A percentile compares a stretch with the other conserved stretches of the same genome.
These are phyloP conservation scores for Agapanthus africanus DNA, from an alignment of 106 monocot genomes.

Conservation along the genomic window DNA sequence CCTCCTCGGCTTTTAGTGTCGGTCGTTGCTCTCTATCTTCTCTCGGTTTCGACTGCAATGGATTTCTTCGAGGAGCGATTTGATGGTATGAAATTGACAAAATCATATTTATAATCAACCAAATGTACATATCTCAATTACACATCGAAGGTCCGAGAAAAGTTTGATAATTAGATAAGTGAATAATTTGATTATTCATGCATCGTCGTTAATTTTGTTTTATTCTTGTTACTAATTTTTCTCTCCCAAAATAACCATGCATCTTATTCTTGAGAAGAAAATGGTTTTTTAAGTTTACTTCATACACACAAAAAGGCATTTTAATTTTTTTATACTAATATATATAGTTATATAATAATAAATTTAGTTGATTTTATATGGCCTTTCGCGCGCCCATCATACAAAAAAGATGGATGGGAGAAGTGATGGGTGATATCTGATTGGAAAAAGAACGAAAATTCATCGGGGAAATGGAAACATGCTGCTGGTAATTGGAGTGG, in stretches of 20 bases:
- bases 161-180: too few relatives aligned
- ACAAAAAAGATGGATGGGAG: conserved; percentile 38
- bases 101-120: too few relatives aligned
- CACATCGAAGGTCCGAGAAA: too few relatives aligned
- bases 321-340: background rate
- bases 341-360: background rate
- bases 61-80: conserved; percentile 34
- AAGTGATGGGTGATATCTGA: conserved; percentile 26
- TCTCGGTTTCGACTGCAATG: conserved; percentile 1
- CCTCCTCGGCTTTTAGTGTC: background rate
- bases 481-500: conserved; percentile 35
- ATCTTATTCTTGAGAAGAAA: too few relatives aligned
- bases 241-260: background rate
- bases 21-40: background rate
- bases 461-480: conserved; percentile 33
- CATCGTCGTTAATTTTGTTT: background rate
- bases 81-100: conserved; percentile 22
- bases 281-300: too few relatives aligned
- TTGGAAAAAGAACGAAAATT: conserved; percentile 34
- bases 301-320: background rate
- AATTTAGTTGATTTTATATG: background rate
- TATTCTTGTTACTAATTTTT: background rate
- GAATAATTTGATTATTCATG: too few relatives aligned
- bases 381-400: background rate
- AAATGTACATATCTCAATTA: too few relatives aligned